Conservation (phyloP, 139 green algal species). For the Chlorella sp. region DNA sequence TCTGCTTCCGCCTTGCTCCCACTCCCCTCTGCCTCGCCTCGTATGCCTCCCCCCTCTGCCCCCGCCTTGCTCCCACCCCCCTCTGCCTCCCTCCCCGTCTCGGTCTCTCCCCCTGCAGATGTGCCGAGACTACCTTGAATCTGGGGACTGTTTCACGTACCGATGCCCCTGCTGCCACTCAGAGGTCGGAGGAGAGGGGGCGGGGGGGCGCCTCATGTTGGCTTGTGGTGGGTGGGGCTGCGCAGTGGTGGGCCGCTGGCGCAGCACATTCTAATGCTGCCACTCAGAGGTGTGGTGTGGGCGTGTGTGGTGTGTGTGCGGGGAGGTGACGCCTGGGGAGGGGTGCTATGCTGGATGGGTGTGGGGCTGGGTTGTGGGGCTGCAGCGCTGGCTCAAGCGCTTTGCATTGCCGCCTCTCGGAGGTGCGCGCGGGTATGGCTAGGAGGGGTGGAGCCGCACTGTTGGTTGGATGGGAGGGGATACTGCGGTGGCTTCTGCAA, state of each 20-base stretch:
- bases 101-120: neutral
- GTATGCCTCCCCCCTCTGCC: neutral
- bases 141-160: slow-evolving; percentile 12
- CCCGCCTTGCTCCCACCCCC: neutral
- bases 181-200: neutral
- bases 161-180: slow-evolving; percentile 6
- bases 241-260: too few species aligned
- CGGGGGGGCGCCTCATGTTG: too few species aligned
- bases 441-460: too few species aligned
- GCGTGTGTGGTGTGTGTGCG: neutral
- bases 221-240: too few species aligned
- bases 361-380: too few species aligned
- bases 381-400: too few species aligned
- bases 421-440: too few species aligned
- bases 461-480: too few species aligned
- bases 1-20: neutral
- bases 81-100: neutral
- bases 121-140: neutral
- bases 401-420: neutral
- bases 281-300: too few species aligned
- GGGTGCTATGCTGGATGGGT: neutral
- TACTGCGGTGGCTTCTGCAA: too few species aligned
- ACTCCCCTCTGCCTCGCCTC: neutral
- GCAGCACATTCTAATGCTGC: too few species aligned
- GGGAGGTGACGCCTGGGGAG: neutral